Percentiles rank a stretch among this genome's conserved stretches.
Conservation (phyloP, 495 filamentous ascomycete species). For the Daldinia vernicosa region DNA sequence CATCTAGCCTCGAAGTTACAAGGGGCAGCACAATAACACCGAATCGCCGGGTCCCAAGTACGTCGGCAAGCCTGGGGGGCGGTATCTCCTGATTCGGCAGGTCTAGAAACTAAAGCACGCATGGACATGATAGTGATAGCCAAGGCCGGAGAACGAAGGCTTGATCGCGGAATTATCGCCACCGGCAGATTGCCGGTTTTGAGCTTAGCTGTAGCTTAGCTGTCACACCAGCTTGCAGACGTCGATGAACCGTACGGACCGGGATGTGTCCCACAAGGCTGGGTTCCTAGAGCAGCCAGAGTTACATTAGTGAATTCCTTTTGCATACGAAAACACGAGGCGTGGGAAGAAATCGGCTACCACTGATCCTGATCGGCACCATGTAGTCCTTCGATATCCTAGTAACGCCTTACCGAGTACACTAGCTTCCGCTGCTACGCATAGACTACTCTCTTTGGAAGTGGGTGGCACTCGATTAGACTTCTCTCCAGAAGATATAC, state of each 20-base stretch:
- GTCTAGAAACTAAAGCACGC: conserved; percentile 23
- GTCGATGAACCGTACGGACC: conserved; percentile 14
- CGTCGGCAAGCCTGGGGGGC: conserved; percentile 24
- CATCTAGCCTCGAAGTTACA: conserved; percentile 3
- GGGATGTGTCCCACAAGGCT: conserved; percentile 36
- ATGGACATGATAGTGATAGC: conserved; percentile 1
- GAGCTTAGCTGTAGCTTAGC: conserved; percentile 34
- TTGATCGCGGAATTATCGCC: conserved; percentile 14
- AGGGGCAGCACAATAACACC: conserved; percentile 24
- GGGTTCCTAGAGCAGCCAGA: conserved; percentile 26
- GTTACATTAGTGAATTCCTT: conserved; percentile 25
- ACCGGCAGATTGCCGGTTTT: conserved; percentile 33
- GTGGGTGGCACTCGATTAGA: conserved; percentile 1
- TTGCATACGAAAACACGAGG: conserved; percentile 14
- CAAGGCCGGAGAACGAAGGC: conserved; percentile 9
- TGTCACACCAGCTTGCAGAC: conserved; percentile 30
- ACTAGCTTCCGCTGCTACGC: conserved; percentile 3
- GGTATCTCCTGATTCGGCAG: conserved; percentile 31
- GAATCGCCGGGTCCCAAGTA: conserved; percentile 23
- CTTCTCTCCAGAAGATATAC: conserved; percentile 1
- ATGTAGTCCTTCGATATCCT: conserved; percentile 21
- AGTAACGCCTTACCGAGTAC: conserved; percentile 10
- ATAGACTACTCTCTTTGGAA: neutral
- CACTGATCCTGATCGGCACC: conserved; percentile 27
- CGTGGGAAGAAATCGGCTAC: conserved; percentile 2